Evolutionary conservation across 352 stramenopile species (phyloP).

Genomic region (Thraustochytrium sp.): DNA sequence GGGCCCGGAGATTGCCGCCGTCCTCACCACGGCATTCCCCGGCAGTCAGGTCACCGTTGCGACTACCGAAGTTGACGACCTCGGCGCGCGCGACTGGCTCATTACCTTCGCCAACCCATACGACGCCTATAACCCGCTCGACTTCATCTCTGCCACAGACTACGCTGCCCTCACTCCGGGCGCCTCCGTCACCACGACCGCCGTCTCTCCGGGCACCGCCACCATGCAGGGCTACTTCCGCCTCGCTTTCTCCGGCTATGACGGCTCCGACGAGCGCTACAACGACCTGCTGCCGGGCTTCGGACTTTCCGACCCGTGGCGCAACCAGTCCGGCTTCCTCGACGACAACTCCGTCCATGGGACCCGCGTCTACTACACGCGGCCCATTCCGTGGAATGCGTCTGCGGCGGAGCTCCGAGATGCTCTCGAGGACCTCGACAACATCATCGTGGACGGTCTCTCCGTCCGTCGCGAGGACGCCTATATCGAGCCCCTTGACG

Average conservation of each 20-base stretch:
- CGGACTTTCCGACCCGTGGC: background rate
- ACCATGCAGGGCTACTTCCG: constrained; percentile 7
- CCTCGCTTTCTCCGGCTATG: constrained; percentile 37
- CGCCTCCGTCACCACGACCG: background rate
- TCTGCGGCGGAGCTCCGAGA: background rate
- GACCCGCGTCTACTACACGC: background rate
- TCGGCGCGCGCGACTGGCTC: constrained; percentile 6
- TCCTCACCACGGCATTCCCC: background rate
- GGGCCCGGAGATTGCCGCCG: background rate
- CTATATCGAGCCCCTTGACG: background rate
- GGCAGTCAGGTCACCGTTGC: background rate
- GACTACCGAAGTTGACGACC: background rate
- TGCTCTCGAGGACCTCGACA: constrained; percentile 13
- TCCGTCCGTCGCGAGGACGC: background rate
- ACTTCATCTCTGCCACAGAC: background rate
- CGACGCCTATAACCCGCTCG: background rate
- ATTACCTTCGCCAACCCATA: background rate
- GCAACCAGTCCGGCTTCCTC: background rate
- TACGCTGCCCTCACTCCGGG: background rate
- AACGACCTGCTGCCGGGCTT: background rate
- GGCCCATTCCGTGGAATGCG: constrained; percentile 8
- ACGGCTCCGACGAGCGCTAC: background rate
- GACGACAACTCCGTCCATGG: background rate
- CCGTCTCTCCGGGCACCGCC: background rate
- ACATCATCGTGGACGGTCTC: background rate